Evolutionary conservation across 1,139 yeast species (phyloP).

Genomic region (Saccharomycopsis hybrid): DNA sequence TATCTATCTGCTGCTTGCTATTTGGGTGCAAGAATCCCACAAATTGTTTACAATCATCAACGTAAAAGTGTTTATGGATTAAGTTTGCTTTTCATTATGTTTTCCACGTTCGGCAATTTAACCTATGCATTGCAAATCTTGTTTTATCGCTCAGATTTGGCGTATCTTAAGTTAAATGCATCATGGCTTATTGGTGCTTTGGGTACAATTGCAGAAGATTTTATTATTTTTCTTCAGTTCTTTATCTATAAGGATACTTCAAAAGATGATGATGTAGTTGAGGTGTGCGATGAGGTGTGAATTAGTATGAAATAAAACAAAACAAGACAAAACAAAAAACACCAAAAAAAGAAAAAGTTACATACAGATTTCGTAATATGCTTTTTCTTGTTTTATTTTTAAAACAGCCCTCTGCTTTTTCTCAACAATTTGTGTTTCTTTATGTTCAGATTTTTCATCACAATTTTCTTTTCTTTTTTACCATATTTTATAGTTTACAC

Average conservation of each 20-base stretch:
- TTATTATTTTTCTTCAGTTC: slow-evolving; percentile 57
- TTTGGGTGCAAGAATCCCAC: slow-evolving; percentile 75
- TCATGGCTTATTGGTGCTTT: slow-evolving; percentile 73
- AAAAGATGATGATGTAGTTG: slow-evolving; percentile 24
- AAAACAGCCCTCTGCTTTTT: too few relatives aligned
- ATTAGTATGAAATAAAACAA: too few relatives aligned
- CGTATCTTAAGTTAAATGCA: slow-evolving; percentile 55
- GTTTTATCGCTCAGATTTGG: slow-evolving; percentile 53
- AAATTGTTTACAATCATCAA: slow-evolving; percentile 62
- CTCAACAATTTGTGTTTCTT: not conserved
- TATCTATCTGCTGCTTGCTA: slow-evolving; percentile 65
- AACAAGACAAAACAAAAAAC: too few relatives aligned
- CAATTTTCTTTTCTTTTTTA: too few relatives aligned
- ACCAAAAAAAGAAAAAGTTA: too few relatives aligned
- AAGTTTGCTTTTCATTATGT: slow-evolving; percentile 65
- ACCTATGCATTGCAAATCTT: slow-evolving; percentile 74
- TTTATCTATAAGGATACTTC: slow-evolving; percentile 43
- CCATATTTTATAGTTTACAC: too few relatives aligned
- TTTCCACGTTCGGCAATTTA: slow-evolving; percentile 69
- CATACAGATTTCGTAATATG: not conserved
- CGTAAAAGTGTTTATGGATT: slow-evolving; percentile 71
- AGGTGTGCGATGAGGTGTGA: slow-evolving; percentile 11
- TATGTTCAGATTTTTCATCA: too few relatives aligned
- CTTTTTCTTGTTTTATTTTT: too few relatives aligned
- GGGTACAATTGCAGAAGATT: slow-evolving; percentile 68